Evolutionary conservation across 2,329 filamentous ascomycete species (phyloP).

Genomic region (Trichoderma sp.): DNA sequence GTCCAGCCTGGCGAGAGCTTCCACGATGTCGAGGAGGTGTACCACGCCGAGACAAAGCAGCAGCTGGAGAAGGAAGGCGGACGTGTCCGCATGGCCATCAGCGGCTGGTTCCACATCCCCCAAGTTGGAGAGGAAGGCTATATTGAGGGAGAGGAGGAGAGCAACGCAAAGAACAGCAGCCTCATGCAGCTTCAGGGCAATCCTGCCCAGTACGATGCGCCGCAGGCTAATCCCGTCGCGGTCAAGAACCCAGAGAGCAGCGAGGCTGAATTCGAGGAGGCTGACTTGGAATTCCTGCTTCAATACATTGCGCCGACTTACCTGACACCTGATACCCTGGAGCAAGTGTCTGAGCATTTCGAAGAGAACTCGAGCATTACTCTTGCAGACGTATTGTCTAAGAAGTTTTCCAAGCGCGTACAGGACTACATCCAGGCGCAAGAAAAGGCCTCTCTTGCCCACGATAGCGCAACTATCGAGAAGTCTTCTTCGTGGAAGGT

Average conservation of each 20-base stretch:
- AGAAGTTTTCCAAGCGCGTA: slow-evolving; percentile 76
- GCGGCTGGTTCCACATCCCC: slow-evolving; percentile 98
- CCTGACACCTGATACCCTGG: slow-evolving; percentile 86
- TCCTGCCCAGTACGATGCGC: slow-evolving; percentile 85
- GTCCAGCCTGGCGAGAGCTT: slow-evolving; percentile 99
- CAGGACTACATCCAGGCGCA: slow-evolving; percentile 69
- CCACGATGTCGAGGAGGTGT: slow-evolving; percentile 98
- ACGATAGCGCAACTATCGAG: slow-evolving; percentile 60
- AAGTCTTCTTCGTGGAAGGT: slow-evolving; percentile 69
- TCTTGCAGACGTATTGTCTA: slow-evolving; percentile 75
- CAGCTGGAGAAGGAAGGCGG: slow-evolving; percentile 71
- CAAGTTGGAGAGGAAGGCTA: slow-evolving; percentile 93
- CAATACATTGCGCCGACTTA: slow-evolving; percentile 90
- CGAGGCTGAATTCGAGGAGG: slow-evolving; percentile 68
- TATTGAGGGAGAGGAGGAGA: slow-evolving; percentile 84
- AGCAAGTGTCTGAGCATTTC: slow-evolving; percentile 80
- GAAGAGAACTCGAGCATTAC: slow-evolving; percentile 82
- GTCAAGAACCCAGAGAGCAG: slow-evolving; percentile 48
- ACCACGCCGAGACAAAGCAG: slow-evolving; percentile 65
- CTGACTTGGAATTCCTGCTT: slow-evolving; percentile 86
- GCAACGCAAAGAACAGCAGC: slow-evolving; percentile 84
- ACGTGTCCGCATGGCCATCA: slow-evolving; percentile 93
- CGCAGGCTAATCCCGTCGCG: slow-evolving; percentile 63
- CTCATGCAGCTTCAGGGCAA: slow-evolving; percentile 92
- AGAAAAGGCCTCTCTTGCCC: slow-evolving; percentile 55